Evolutionary conservation across 2,329 filamentous ascomycete species (phyloP), one percentile per base, ranked within the genome.

Genomic region (Talaromyces amestolkiae): DNA sequence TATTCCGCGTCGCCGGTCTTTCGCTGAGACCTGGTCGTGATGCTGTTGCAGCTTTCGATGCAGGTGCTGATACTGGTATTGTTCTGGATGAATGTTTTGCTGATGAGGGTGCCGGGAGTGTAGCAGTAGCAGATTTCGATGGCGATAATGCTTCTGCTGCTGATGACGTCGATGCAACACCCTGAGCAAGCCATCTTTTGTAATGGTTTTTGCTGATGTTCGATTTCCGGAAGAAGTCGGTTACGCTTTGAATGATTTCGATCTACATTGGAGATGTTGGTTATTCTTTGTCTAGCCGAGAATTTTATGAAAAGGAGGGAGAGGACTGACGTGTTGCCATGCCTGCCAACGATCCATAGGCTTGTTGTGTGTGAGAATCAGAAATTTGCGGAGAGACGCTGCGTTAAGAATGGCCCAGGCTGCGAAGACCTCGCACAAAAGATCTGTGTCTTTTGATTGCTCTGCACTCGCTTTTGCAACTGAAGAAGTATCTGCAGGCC

Each of bases 341-440:
- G 65, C 63, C 24, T 67, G 68, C 75, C 76, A 78, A 47, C 72
- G 68, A 10, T 62, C 62, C 11, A 71, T 67, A 4, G 70, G 72
- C 24, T 69, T 68, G 8, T 68, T 43, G 9, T 68, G 47, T 4
- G 74, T 74, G 15, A 78, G 53, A 3, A 78, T 71, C 31, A 72
- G 24, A 31, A 78, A 78, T 9, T 71, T 72, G 8, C 77, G 72
- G 58, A 76, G 76, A 8, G 70, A 70, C 17, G 76, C 66, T 3
- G 69, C 68, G 58, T 79, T 71, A 13, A 75, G 63, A 6, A 78
- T 63, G 1, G 70, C 68, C 76, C 76, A 80, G 9, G 76, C 77
- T 1, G 77, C 75, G 54, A 79, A 79, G 35, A 76, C 74, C 62
- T 80, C 77, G 6, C 75, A 70, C 1, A 80, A 69, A 62, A 76